Evolutionary conservation across 805 yeast species (phyloP).

Genomic region (Candida adriatica): DNA sequence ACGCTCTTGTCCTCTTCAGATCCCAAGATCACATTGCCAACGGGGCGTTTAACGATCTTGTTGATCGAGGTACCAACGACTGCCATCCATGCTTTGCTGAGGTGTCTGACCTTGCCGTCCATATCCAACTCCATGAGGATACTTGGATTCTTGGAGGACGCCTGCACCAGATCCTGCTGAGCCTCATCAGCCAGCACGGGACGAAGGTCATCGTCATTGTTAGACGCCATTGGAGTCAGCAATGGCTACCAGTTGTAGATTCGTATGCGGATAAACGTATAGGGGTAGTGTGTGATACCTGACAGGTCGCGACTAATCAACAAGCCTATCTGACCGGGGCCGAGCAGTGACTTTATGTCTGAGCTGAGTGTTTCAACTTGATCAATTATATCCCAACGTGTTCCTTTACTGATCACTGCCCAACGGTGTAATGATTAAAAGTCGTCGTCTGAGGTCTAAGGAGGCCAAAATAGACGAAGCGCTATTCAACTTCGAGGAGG

Average conservation of each 20-base stretch:
- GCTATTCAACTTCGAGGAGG: conserved; percentile 23
- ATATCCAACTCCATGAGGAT: conserved; percentile 80
- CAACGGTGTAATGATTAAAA: conserved; percentile 6
- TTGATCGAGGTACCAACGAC: conserved; percentile 61
- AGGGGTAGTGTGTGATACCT: too few species aligned
- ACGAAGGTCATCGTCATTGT: too few species aligned
- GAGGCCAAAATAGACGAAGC: conserved; percentile 16
- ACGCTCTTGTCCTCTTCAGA: conserved; percentile 55
- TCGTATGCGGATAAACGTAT: too few species aligned
- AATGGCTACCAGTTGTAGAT: too few species aligned
- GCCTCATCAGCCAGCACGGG: conserved; percentile 4
- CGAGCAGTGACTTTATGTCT: too few species aligned
- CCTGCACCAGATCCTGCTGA: conserved; percentile 46
- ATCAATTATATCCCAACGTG: neutral
- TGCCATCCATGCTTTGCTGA: conserved; percentile 72
- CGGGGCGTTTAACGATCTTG: conserved; percentile 49
- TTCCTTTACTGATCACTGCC: conserved; percentile 6
- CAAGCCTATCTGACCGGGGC: too few species aligned
- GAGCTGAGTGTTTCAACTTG: too few species aligned
- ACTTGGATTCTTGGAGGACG: conserved; percentile 65
- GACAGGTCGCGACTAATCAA: too few species aligned
- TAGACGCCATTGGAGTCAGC: too few species aligned
- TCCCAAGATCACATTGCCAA: conserved; percentile 61
- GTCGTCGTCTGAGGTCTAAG: conserved; percentile 16
- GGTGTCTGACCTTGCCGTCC: conserved; percentile 68